Conservation (phyloP, 352 stramenopile genomes). For the Globisporangium heterothallicum region DNA sequence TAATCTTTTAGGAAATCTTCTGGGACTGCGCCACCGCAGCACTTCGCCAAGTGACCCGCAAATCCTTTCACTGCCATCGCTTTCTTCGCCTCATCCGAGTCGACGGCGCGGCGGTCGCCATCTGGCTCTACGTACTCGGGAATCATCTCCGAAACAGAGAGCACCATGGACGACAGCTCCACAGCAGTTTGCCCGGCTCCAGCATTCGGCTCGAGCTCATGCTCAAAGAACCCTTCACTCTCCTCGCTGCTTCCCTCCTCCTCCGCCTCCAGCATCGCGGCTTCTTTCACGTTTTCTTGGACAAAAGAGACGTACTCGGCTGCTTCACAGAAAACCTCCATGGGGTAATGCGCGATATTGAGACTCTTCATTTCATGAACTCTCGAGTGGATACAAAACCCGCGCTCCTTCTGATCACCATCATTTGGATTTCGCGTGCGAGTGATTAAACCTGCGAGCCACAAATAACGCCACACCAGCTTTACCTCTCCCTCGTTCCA, state of each 20-base stretch:
- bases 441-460: conserved; percentile 69
- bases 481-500: conserved; percentile 77
- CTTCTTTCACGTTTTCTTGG: conserved; percentile 66
- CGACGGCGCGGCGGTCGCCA: conserved; percentile 6
- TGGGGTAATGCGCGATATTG: conserved; percentile 53
- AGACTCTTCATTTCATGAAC: conserved; percentile 71
- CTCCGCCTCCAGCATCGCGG: conserved; percentile 18
- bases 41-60: conserved; percentile 48
- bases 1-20: conserved; percentile 76
- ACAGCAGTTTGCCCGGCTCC: conserved; percentile 39
- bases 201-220: conserved; percentile 55
- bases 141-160: conserved; percentile 30
- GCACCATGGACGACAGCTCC: conserved; percentile 51
- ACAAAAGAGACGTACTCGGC: conserved; percentile 70
- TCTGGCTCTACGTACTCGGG: conserved; percentile 32
- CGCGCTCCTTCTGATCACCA: conserved; percentile 60
- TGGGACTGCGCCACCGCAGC: conserved; percentile 35
- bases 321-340: conserved; percentile 65
- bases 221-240: conserved; percentile 41
- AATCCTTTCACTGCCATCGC: conserved; percentile 60
- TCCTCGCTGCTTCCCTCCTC: conserved; percentile 23
- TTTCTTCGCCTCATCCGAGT: conserved; percentile 23
- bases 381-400: conserved; percentile 65
- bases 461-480: conserved; percentile 82
- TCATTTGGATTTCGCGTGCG: conserved; percentile 38